These are phyloP conservation scores for Pythium dissimile DNA, from an alignment of 352 stramenopile genomes.

Conservation along the genomic window DNA sequence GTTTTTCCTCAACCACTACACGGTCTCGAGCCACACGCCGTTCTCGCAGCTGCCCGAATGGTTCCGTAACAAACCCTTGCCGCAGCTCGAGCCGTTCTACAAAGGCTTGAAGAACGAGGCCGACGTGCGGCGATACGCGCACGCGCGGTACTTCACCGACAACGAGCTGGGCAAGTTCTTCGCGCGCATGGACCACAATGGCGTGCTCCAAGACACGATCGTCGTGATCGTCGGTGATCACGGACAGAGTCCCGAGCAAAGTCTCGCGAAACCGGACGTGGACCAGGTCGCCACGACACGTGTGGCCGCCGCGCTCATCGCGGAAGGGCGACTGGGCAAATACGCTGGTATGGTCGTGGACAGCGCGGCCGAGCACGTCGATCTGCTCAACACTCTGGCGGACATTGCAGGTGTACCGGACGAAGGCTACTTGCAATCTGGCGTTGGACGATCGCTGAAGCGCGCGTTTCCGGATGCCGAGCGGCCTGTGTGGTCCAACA, in stretches of 20 bases:
- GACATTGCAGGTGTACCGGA: constrained; percentile 17
- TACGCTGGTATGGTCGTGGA: constrained; percentile 11
- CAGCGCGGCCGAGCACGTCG: constrained; percentile 11
- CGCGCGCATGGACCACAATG: constrained; percentile 31
- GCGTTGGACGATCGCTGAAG: constrained; percentile 31
- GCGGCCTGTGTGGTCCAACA: no score
- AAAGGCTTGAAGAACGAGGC: constrained; percentile 25
- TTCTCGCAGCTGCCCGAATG: constrained; percentile 35
- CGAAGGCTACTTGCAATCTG: constrained; percentile 11
- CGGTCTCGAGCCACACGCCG: constrained; percentile 46
- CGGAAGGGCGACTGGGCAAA: constrained; percentile 6
- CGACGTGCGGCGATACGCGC: constrained; percentile 31
- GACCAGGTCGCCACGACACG: constrained; percentile 28
- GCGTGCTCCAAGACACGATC: constrained; percentile 50
- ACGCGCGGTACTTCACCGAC: constrained; percentile 47
- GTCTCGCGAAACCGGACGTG: background rate
- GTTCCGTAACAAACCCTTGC: constrained; percentile 29
- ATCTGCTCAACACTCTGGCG: constrained; percentile 21
- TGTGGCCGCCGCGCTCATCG: constrained; percentile 14
- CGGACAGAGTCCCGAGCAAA: constrained; percentile 36
- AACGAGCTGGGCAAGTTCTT: constrained; percentile 45
- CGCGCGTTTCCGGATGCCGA: constrained; percentile 25
- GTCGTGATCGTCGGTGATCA: constrained; percentile 47
- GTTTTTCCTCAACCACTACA: constrained; percentile 53
- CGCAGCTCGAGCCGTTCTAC: constrained; percentile 36